A percentile compares a stretch with the other conserved stretches of the same genome.
Conservation (phyloP, 2,329 filamentous ascomycete species). For the Pseudogymnoascus sp. region DNA sequence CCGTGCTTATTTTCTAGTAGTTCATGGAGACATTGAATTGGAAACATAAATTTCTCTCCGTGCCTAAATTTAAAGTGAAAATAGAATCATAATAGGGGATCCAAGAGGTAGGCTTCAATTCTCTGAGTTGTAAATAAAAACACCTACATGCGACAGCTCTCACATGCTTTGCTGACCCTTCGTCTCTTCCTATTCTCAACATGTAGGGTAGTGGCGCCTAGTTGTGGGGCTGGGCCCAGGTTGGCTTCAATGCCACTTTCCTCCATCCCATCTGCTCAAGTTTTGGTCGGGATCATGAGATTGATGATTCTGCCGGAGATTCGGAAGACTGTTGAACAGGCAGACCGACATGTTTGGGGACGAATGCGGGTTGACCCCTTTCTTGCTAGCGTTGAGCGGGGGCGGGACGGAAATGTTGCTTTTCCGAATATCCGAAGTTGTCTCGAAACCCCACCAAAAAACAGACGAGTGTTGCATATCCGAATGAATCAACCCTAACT, state of each 20-base stretch:
- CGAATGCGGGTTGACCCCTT: not conserved
- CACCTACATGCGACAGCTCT: conserved; percentile 14
- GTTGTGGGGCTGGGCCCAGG: not conserved
- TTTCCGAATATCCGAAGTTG: not conserved
- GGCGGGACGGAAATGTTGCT: not conserved
- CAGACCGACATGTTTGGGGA: not conserved
- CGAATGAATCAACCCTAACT: not conserved
- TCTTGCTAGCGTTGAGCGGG: not conserved
- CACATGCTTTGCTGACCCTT: conserved; percentile 16
- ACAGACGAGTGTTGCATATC: not conserved
- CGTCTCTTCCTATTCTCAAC: conserved; percentile 9
- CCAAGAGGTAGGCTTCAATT: not conserved
- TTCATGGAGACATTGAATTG: not conserved
- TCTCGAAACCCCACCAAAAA: not conserved
- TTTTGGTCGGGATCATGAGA: not conserved
- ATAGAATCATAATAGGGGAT: not conserved
- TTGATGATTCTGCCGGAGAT: not conserved
- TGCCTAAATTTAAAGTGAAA: not conserved
- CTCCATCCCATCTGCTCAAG: not conserved
- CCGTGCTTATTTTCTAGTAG: not conserved
- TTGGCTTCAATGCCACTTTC: not conserved
- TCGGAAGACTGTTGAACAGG: not conserved
- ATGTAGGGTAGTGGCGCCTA: not conserved
- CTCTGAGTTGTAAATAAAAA: not conserved
- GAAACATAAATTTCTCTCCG: not conserved